A percentile compares a stretch with the other conserved stretches of the same genome.
Conservation (phyloP, 331 rosid genomes). For the Stylosanthes scabra region DNA sequence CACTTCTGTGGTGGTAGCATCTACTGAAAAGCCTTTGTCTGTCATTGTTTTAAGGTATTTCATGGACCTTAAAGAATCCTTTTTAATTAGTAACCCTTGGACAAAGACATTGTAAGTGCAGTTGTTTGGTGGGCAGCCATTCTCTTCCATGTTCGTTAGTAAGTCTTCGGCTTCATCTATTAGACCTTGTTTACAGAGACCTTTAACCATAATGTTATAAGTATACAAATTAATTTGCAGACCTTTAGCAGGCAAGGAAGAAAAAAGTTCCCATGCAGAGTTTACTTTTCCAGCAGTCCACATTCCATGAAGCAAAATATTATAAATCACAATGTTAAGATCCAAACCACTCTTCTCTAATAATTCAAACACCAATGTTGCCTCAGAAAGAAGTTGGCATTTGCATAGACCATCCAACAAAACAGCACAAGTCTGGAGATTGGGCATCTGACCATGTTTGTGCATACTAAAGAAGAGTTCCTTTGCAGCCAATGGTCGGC, state of each 20-base stretch:
- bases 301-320: conserved; percentile 48
- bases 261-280: conserved; percentile 45
- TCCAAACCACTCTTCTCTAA: conserved; percentile 45
- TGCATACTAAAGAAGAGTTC: conserved; percentile 44
- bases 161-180: conserved; percentile 45
- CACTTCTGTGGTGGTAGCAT: conserved; percentile 47
- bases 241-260: conserved; percentile 47
- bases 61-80: conserved; percentile 39
- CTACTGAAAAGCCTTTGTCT: conserved; percentile 44
- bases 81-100: conserved; percentile 44
- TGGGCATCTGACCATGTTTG: conserved; percentile 45
- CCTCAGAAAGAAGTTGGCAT: conserved; percentile 43
- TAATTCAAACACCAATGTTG: conserved; percentile 38
- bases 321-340: conserved; percentile 47
- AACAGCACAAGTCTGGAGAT: conserved; percentile 46
- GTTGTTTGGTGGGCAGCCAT: conserved; percentile 38
- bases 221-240: conserved; percentile 42
- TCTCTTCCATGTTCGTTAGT: conserved; percentile 41
- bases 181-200: conserved; percentile 46
- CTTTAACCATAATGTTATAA: conserved; percentile 49
- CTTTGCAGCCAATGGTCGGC: conserved; percentile 47
- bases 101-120: conserved; percentile 49
- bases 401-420: conserved; percentile 51
- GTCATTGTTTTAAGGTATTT: conserved; percentile 48
- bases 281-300: conserved; percentile 43